A percentile compares a stretch with the other conserved stretches of the same genome.
Conservation (phyloP, 1,139 yeast species). For the Scheffersomyces stambukii region DNA sequence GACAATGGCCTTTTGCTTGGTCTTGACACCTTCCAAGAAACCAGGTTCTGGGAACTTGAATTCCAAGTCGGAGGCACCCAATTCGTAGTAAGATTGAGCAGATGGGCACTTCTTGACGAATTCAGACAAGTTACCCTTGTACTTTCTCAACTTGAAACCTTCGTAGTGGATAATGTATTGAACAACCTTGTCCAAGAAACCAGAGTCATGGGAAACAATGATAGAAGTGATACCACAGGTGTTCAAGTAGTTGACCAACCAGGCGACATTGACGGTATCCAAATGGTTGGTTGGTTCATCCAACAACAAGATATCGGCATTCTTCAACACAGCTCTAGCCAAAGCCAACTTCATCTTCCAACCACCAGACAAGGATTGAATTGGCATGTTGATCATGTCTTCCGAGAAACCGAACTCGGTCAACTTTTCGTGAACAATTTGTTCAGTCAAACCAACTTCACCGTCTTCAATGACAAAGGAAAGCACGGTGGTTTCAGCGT, state of each 20-base stretch:
- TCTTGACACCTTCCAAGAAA: conserved; percentile 99
- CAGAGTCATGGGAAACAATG: conserved; percentile 98
- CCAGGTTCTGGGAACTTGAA: conserved; percentile 99
- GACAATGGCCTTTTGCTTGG: conserved; percentile 99
- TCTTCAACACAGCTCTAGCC: conserved; percentile 98
- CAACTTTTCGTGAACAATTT: conserved; percentile 68
- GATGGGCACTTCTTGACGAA: conserved; percentile 98
- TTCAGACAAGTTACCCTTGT: conserved; percentile 99
- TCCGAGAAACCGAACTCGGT: conserved; percentile 88
- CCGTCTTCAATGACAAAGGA: conserved; percentile 83
- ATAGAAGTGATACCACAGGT: conserved; percentile 98
- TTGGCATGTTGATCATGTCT: conserved; percentile 88
- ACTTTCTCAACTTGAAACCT: conserved; percentile 98
- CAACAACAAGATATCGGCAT: conserved; percentile 95
- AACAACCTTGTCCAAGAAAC: conserved; percentile 96
- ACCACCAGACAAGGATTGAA: conserved; percentile 98
- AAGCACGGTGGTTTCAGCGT: conserved; percentile 89
- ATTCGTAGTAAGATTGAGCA: conserved; percentile 97
- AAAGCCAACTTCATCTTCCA: conserved; percentile 99
- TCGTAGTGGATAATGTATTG: conserved; percentile 99
- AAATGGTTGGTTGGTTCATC: conserved; percentile 99
- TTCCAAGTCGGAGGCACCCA: conserved; percentile 95
- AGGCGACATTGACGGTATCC: conserved; percentile 98
- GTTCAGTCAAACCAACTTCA: conserved; percentile 73
- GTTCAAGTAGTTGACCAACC: conserved; percentile 98